Conservation (phyloP, 1,139 yeast species). For the Zhuliangozyma blackwelliae region DNA sequence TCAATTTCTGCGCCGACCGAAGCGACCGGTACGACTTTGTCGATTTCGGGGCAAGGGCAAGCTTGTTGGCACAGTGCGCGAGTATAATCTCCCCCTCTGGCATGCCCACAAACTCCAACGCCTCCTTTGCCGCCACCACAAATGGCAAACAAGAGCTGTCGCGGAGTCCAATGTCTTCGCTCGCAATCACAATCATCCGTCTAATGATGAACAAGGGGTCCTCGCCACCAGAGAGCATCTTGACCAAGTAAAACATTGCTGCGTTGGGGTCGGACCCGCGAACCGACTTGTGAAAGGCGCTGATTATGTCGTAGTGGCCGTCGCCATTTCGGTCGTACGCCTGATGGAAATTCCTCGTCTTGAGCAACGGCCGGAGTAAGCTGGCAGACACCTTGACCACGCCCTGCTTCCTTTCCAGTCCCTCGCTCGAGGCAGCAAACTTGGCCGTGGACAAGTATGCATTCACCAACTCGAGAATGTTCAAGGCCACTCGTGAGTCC, state of each 20-base stretch:
- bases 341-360: constrained; percentile 45
- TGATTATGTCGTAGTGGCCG: constrained; percentile 87
- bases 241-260: constrained; percentile 75
- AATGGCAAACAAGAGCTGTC: constrained; percentile 85
- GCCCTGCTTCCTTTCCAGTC: constrained; percentile 15
- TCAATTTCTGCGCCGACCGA: constrained; percentile 55
- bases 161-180: constrained; percentile 81
- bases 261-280: constrained; percentile 91
- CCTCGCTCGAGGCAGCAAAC: constrained; percentile 13
- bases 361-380: constrained; percentile 35
- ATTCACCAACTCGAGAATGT: constrained; percentile 56
- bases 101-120: constrained; percentile 89
- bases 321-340: constrained; percentile 88
- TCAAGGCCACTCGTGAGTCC: constrained; percentile 81
- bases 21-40: constrained; percentile 81
- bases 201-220: constrained; percentile 91
- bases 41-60: constrained; percentile 83
- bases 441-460: constrained; percentile 37
- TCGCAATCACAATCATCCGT: constrained; percentile 87
- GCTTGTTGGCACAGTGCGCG: constrained; percentile 87
- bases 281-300: constrained; percentile 88
- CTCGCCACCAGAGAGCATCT: constrained; percentile 90
- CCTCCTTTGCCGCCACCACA: constrained; percentile 80
- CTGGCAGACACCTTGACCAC: constrained; percentile 31
- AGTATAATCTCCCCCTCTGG: constrained; percentile 91